Evolutionary conservation across 371 early-diverging fungal genomes (phyloP), one percentile per base, ranked within the genome.

Genomic region (Haplosporangium sp.): DNA sequence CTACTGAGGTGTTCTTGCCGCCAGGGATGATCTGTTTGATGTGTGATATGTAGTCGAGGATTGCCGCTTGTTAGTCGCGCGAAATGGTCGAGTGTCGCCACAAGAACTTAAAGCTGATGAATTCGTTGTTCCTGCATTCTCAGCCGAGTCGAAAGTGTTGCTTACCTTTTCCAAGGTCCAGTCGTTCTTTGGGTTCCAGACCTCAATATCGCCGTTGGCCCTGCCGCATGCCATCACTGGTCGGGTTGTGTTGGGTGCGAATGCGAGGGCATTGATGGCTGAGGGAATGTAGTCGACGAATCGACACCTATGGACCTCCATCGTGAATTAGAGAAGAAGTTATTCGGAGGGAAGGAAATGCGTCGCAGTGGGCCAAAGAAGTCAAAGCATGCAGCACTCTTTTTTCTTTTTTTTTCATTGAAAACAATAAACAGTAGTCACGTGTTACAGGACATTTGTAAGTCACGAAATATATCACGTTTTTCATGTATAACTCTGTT

Each of bases 131-230:
- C 29, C 29, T 29, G 29, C 29, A 29, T 29, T 29, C 29, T 10
- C 10, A 51, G 10, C 51, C 10, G 59, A 62, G 57, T 53, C 14
- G 40, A 18, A 7, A 9, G 46, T 46, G n/a, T 13, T 40, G 23
- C 55, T 23, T 80, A 92, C 91, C 84, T 92, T 93, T 70, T 92
- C 92, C 40, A 93, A 81, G 54, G 85, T 83, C 84, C 90, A 95
- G 18, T 84, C 83, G 54, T 86, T 67, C 21, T 71, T 66, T 40
- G 93, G 91, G 83, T 89, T 91, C 95, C 96, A 97, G 62, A 98
- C 86, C 83, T 98, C 97, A 66, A 98, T 95, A 66, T 96, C 92
- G 23, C 98, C 98, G 71, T 95, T 94, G 11, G 90, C 93, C 59
- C 98, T 84, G 21, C 94, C 98, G 40, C 94, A 93, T 0, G 98